These are phyloP conservation scores for Aspergillus sp. DNA, from an alignment of 2,329 filamentous ascomycete genomes.

Conservation along the genomic window DNA sequence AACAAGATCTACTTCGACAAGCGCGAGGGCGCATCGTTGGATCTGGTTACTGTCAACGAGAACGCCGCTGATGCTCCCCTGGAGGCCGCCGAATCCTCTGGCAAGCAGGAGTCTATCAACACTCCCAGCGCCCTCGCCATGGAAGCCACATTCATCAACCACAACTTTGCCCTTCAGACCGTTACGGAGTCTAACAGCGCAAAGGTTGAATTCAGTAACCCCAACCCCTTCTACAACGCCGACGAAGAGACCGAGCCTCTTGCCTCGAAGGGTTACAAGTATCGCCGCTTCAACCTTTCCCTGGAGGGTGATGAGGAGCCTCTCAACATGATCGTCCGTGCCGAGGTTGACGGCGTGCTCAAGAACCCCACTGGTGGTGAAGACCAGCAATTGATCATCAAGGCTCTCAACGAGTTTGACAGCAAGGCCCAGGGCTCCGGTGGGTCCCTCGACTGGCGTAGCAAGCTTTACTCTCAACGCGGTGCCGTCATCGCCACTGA, in stretches of 20 bases:
- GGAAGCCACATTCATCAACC: conserved; percentile 99
- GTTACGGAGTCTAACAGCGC: conserved; percentile 76
- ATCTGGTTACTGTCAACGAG: conserved; percentile 99
- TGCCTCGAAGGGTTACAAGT: conserved; percentile 97
- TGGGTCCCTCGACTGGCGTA: conserved; percentile 93
- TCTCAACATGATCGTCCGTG: conserved; percentile 87
- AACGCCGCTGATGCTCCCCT: conserved; percentile 94
- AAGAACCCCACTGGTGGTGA: conserved; percentile 93
- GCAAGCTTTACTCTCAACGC: conserved; percentile 89
- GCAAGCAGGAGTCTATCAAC: conserved; percentile 90
- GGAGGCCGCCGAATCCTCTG: conserved; percentile 70
- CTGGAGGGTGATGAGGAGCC: conserved; percentile 89
- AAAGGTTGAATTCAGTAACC: conserved; percentile 81
- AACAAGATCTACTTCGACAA: conserved; percentile 99
- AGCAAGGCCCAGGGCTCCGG: conserved; percentile 95
- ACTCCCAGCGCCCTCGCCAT: conserved; percentile 88
- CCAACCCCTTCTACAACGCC: conserved; percentile 97
- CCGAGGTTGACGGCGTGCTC: conserved; percentile 91
- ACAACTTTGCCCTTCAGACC: conserved; percentile 97
- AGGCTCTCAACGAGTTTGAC: conserved; percentile 98
- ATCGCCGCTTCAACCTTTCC: conserved; percentile 93
- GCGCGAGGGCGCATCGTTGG: conserved; percentile 88
- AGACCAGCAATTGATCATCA: conserved; percentile 87
- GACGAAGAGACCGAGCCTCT: conserved; percentile 90
- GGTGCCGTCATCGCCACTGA: conserved; percentile 97